A percentile compares a stretch with the other conserved stretches of the same genome.
These are phyloP conservation scores for Mycoemilia scoparia DNA, from an alignment of 192 early-diverging fungal genomes.

Conservation along the genomic window DNA sequence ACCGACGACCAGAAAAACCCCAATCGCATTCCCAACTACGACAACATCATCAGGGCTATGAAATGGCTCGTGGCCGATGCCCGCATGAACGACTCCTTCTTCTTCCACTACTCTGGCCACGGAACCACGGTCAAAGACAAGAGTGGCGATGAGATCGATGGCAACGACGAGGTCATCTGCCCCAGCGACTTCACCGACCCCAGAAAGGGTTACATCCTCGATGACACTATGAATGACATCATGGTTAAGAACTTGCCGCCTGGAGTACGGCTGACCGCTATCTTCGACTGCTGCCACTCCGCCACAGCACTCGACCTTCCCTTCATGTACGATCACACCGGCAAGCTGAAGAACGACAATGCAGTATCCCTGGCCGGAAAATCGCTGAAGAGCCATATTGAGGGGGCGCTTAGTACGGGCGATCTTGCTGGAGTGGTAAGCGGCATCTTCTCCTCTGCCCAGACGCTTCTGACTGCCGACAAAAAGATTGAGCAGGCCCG, in stretches of 20 bases:
- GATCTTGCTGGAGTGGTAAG: constrained; percentile 19
- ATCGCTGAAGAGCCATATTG: constrained; percentile 20
- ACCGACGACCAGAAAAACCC: constrained; percentile 55
- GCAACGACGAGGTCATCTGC: constrained; percentile 61
- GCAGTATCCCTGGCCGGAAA: constrained; percentile 21
- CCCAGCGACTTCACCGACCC: constrained; percentile 38
- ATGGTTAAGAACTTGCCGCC: constrained; percentile 53
- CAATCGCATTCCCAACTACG: constrained; percentile 44
- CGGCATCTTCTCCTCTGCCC: constrained; percentile 18
- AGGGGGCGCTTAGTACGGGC: constrained; percentile 19
- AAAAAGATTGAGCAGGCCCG: constrained; percentile 19
- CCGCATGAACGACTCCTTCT: constrained; percentile 58
- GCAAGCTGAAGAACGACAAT: constrained; percentile 36
- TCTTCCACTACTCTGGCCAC: constrained; percentile 71
- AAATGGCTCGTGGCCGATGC: constrained; percentile 62
- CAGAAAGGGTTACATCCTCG: constrained; percentile 49
- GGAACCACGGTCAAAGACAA: constrained; percentile 39
- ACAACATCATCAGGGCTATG: constrained; percentile 60
- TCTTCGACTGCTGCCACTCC: constrained; percentile 77
- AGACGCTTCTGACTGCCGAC: constrained; percentile 21
- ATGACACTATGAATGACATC: constrained; percentile 57
- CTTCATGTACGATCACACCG: constrained; percentile 53
- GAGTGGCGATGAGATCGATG: constrained; percentile 61
- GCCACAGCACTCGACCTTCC: constrained; percentile 68
- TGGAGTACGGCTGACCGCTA: constrained; percentile 55